Evolutionary conservation across 2,329 filamentous ascomycete genomes (phyloP).

Genomic region (Trichocomaceae sp.): DNA sequence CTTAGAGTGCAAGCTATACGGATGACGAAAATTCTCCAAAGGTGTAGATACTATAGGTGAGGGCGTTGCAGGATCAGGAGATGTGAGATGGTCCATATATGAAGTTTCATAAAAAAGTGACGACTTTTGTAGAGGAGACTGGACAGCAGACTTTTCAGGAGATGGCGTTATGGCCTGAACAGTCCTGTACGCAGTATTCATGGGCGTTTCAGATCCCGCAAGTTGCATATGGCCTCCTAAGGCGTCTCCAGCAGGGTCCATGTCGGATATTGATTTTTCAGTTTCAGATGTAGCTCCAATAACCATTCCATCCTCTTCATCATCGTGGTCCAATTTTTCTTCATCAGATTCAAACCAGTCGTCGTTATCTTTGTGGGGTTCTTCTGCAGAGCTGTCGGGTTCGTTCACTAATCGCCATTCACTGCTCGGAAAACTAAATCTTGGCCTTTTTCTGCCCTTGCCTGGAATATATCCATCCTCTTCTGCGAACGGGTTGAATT

Average conservation of each 20-base stretch:
- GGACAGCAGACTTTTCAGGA: neutral
- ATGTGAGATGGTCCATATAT: slow-evolving; percentile 33
- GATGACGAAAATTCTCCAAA: slow-evolving; percentile 12
- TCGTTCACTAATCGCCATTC: slow-evolving; percentile 69
- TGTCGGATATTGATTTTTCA: neutral
- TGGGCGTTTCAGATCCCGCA: neutral
- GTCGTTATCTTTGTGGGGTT: neutral
- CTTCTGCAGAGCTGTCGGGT: slow-evolving; percentile 38
- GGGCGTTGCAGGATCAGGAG: slow-evolving; percentile 34
- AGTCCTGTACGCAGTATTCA: neutral
- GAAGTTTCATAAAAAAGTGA: slow-evolving; percentile 30
- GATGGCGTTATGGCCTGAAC: neutral
- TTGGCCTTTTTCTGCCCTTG: slow-evolving; percentile 62
- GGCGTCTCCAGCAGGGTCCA: neutral
- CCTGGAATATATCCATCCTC: slow-evolving; percentile 57
- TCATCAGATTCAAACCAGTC: slow-evolving; percentile 13
- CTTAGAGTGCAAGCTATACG: neutral
- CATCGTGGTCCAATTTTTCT: slow-evolving; percentile 8
- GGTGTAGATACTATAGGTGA: slow-evolving; percentile 32
- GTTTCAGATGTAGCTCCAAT: neutral
- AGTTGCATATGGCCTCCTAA: neutral
- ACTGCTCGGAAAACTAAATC: slow-evolving; percentile 59
- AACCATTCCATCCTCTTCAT: neutral
- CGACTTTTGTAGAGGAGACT: slow-evolving; percentile 6
- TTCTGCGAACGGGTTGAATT: slow-evolving; percentile 60